Percentiles rank a stretch among this genome's conserved stretches.
These are phyloP conservation scores for Hemerocallis citrina DNA, from an alignment of 106 monocot species.

Conservation along the genomic window DNA sequence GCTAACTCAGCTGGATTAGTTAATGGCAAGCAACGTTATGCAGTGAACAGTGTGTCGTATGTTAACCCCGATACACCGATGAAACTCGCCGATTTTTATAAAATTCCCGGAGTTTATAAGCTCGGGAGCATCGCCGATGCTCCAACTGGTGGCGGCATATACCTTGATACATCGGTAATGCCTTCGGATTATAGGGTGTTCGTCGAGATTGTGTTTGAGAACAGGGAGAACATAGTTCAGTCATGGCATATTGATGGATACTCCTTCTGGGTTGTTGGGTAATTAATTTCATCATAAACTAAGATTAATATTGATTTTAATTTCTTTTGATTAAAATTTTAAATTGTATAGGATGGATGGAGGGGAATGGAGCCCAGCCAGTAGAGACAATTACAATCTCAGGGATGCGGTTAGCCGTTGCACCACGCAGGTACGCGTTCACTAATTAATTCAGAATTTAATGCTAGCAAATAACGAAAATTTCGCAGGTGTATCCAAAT, in stretches of 20 bases:
- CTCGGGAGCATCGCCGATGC: constrained; percentile 54
- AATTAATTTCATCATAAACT: background rate
- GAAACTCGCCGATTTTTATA: constrained; percentile 67
- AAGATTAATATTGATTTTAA: background rate
- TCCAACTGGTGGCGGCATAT: constrained; percentile 13
- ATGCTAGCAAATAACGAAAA: too few relatives aligned
- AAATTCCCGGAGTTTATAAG: constrained; percentile 52
- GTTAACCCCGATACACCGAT: constrained; percentile 52
- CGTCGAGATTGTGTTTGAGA: constrained; percentile 69
- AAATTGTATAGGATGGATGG: constrained; percentile 55
- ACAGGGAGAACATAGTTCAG: constrained; percentile 49
- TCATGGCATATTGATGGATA: constrained; percentile 69
- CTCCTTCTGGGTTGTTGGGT: constrained; percentile 60
- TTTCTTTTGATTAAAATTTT: background rate
- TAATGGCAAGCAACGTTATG: constrained; percentile 60
- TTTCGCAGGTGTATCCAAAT: constrained; percentile 39
- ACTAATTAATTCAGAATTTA: too few relatives aligned
- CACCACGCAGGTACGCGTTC: constrained; percentile 30
- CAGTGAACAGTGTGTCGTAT: constrained; percentile 69
- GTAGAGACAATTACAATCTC: constrained; percentile 30
- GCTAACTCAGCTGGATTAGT: constrained; percentile 46
- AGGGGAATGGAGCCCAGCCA: constrained; percentile 31
- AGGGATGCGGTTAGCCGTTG: constrained; percentile 41
- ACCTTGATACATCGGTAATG: constrained; percentile 63
- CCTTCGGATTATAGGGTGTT: constrained; percentile 36